These are phyloP conservation scores for Rhynchosporium graminicola DNA, from an alignment of 2,329 filamentous ascomycete genomes.

Conservation along the genomic window DNA sequence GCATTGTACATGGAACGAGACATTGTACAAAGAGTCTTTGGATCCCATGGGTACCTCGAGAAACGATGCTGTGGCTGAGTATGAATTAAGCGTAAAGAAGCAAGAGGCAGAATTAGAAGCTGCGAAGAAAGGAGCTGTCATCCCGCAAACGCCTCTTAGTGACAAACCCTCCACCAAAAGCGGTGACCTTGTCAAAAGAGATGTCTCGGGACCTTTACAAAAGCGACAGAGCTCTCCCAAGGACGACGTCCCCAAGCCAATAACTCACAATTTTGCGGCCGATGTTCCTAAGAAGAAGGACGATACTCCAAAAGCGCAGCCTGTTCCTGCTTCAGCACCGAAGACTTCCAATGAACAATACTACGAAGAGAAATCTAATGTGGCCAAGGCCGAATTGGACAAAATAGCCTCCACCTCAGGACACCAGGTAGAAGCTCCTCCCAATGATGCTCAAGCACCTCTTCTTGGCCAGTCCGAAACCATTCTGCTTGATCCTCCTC, in stretches of 20 bases:
- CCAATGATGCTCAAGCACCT: background rate
- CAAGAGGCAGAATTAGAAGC: constrained; percentile 15
- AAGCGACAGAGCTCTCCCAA: constrained; percentile 24
- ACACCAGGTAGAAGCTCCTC: constrained; percentile 18
- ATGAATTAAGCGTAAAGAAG: constrained; percentile 40
- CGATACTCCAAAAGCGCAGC: background rate
- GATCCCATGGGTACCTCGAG: constrained; percentile 47
- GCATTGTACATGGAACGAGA: constrained; percentile 40
- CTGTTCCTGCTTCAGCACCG: background rate
- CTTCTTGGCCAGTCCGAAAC: background rate
- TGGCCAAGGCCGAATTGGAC: constrained; percentile 30
- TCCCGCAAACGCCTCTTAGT: background rate
- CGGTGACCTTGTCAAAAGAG: constrained; percentile 21
- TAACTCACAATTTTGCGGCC: constrained; percentile 24
- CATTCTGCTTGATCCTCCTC: constrained; percentile 31
- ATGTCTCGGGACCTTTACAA: constrained; percentile 21
- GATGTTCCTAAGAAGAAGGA: background rate
- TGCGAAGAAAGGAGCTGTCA: constrained; percentile 10
- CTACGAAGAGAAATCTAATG: constrained; percentile 22
- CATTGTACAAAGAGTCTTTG: constrained; percentile 32
- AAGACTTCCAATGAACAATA: constrained; percentile 9
- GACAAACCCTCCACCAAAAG: constrained; percentile 5
- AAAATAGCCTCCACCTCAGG: constrained; percentile 24
- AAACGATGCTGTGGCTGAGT: constrained; percentile 47
- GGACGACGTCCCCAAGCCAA: constrained; percentile 24